Conservation (phyloP, 768 basidiomycete genomes). For the Tephrocybe sp. region DNA sequence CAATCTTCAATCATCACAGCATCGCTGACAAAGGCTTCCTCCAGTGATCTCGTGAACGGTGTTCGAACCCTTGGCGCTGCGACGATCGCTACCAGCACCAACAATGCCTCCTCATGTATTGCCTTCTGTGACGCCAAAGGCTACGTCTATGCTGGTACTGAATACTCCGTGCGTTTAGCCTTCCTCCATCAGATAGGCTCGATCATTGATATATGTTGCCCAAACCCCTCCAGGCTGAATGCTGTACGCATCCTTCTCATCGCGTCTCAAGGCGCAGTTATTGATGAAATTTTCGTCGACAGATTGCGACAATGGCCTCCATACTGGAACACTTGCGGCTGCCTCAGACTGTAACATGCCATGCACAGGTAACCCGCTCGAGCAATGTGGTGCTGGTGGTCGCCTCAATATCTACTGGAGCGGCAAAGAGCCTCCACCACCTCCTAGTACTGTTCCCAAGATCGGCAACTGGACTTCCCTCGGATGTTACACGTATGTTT, state of each 20-base stretch:
- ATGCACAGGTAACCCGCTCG: constrained; percentile 56
- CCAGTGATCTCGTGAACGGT: constrained; percentile 49
- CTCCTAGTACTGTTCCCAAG: constrained; percentile 49
- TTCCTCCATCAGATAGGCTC: background rate
- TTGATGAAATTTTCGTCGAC: constrained; percentile 5
- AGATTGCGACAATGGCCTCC: constrained; percentile 66
- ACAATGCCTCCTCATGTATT: constrained; percentile 60
- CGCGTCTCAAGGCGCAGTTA: constrained; percentile 3
- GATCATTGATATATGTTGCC: background rate
- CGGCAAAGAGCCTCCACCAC: constrained; percentile 51
- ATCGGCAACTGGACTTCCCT: constrained; percentile 67
- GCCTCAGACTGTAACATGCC: constrained; percentile 56
- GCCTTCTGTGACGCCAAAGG: constrained; percentile 42
- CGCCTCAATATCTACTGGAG: constrained; percentile 65
- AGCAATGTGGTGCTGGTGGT: constrained; percentile 60
- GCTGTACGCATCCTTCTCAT: constrained; percentile 40
- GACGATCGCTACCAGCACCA: constrained; percentile 42
- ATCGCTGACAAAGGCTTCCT: constrained; percentile 1
- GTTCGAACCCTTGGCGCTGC: constrained; percentile 56
- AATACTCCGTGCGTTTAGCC: constrained; percentile 39
- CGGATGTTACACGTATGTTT: constrained; percentile 68
- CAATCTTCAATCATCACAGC: background rate
- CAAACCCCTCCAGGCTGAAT: constrained; percentile 35
- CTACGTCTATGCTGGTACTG: constrained; percentile 68
- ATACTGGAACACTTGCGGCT: constrained; percentile 42